These are phyloP conservation scores for Mycosphaerella sp. DNA, from an alignment of 2,329 filamentous ascomycete species.

Conservation along the genomic window DNA sequence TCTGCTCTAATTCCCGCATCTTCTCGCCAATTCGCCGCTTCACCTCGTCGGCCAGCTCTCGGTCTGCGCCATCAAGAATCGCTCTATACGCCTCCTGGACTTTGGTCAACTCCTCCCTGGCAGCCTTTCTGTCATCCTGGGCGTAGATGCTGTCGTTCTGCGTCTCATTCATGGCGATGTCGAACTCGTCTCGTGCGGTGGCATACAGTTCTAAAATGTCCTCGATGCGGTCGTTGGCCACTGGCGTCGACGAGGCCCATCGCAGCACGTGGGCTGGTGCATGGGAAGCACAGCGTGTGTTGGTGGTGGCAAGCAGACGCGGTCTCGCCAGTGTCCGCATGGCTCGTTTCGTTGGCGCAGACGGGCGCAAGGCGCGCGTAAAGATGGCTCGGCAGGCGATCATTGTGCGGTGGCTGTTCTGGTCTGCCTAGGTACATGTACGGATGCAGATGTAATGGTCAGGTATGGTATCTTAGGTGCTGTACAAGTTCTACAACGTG, in stretches of 20 bases:
- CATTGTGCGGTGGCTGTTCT: slow-evolving; percentile 15
- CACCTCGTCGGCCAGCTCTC: slow-evolving; percentile 45
- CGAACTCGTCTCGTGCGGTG: slow-evolving; percentile 41
- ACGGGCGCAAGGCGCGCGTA: slow-evolving; percentile 19
- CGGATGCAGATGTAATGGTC: no score
- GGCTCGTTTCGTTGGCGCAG: slow-evolving; percentile 15
- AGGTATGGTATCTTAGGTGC: no score
- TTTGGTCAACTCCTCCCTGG: slow-evolving; percentile 47
- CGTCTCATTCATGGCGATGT: slow-evolving; percentile 48
- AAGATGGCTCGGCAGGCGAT: slow-evolving; percentile 17
- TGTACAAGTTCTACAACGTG: no score
- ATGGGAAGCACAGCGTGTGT: slow-evolving; percentile 24
- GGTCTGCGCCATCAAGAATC: slow-evolving; percentile 39
- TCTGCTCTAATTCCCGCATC: slow-evolving; percentile 50
- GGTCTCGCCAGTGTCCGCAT: slow-evolving; percentile 19
- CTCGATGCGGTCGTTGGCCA: slow-evolving; percentile 37
- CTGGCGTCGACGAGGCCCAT: slow-evolving; percentile 29
- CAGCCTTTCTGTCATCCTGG: slow-evolving; percentile 48
- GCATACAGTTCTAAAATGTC: slow-evolving; percentile 39
- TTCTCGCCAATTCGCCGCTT: slow-evolving; percentile 46
- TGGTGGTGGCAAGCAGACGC: slow-evolving; percentile 14
- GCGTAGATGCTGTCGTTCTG: slow-evolving; percentile 52
- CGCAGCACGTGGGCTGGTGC: slow-evolving; percentile 21
- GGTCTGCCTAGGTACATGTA: neutral
- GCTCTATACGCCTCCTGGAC: slow-evolving; percentile 45